Evolutionary conservation across 2,329 filamentous ascomycete species (phyloP), one percentile per base, ranked within the genome.

Genomic region (Talaromyces sp.): DNA sequence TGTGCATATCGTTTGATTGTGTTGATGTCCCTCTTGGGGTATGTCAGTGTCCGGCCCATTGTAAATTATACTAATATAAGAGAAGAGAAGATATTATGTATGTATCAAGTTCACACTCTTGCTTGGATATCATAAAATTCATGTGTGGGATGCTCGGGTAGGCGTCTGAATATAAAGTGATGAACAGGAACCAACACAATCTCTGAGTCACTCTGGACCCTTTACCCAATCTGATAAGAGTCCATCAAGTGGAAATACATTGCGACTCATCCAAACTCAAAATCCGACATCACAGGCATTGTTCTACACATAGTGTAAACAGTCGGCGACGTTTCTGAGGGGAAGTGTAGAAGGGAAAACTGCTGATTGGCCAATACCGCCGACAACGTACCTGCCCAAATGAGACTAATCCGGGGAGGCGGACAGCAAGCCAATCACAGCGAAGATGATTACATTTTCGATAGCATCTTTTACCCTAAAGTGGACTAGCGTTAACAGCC

Each of bases 1-100:
- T 86, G 81, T 70, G 85, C 86, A 71, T 89, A 86, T 31, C 90
- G 84, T 69, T 90, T 90, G 68, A 91, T 85, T 31, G 86, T 89
- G 77, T 88, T 90, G 70, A 82, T 82, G 33, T 83, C 78, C 70
- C 84, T 82, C 72, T 87, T 89, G 56, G 89, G 88, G 69, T 91
- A 91, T 31, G 76, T 76, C 19, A 82, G 72, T 43, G 74, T 79
- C 62, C 75, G 73, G 33, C 78, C 79, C 80, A 82, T 81, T 47
- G 41, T 73, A 64, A 45, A 25, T 31, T 27, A 22, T 10, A 17
- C 17, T 54, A 22, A 11, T 8, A 3, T 9, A 13, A 13, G 35
- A 37, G 5, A 13, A 37, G 27, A 31, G 27, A 6, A 31, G 27
- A 8, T 37, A 37, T 35, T 7, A 2, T 10, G 13, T 13, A 1